Percentiles rank a stretch among this genome's conserved stretches.
Conservation (phyloP, 2,329 filamentous ascomycete species). For the Penicillium italicum region DNA sequence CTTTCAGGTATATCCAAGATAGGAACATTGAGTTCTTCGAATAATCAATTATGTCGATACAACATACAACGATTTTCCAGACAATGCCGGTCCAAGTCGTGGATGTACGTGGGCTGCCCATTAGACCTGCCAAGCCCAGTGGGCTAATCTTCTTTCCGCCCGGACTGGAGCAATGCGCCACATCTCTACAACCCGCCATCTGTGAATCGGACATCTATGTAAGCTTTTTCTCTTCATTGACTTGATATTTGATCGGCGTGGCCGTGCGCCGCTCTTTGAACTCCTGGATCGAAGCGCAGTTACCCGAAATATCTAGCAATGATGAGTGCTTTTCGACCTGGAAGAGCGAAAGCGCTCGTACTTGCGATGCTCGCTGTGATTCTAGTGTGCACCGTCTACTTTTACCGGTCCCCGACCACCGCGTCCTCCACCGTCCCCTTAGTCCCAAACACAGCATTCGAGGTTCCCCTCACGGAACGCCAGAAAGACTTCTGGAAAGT, state of each 20-base stretch:
- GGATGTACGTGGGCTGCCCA: not conserved
- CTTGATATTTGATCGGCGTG: constrained; percentile 14
- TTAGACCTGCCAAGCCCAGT: constrained; percentile 5
- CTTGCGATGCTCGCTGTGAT: constrained; percentile 29
- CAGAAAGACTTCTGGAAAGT: constrained; percentile 39
- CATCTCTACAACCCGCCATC: not conserved
- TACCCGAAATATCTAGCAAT: not conserved
- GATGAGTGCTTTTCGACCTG: constrained; percentile 31
- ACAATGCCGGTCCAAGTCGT: not conserved
- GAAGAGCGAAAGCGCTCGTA: constrained; percentile 28
- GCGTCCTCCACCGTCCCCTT: constrained; percentile 28
- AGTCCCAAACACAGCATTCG: constrained; percentile 33
- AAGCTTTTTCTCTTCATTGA: not conserved
- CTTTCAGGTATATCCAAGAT: not conserved
- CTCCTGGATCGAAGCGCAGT: constrained; percentile 6
- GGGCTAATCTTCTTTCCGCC: constrained; percentile 8
- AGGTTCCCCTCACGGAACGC: constrained; percentile 34
- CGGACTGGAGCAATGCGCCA: not conserved
- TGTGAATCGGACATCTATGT: not conserved
- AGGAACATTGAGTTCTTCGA: not conserved
- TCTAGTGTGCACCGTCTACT: constrained; percentile 35
- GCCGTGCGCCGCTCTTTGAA: constrained; percentile 21
- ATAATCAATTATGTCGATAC: not conserved
- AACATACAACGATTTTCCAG: not conserved
- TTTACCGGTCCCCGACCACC: constrained; percentile 36